phyloP scores from a whole-genome alignment of 352 stramenopile genomes.

The Chrysophaeum taylorii region DNA sequence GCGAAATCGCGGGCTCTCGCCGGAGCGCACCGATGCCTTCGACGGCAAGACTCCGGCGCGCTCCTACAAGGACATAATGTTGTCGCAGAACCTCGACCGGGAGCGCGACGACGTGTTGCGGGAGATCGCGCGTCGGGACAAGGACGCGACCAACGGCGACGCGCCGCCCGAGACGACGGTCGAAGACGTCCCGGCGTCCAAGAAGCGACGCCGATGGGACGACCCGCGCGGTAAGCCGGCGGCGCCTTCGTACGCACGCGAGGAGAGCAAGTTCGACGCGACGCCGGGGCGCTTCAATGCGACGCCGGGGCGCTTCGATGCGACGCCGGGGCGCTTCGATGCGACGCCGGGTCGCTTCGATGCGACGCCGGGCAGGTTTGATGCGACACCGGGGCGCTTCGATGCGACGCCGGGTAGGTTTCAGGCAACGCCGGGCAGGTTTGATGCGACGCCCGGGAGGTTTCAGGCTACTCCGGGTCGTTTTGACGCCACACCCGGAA shows the following conservation, averaged over 20 bases:
- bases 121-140: constrained; percentile 65
- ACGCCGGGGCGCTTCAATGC: constrained; percentile 26
- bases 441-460: constrained; percentile 16
- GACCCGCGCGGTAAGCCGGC: constrained; percentile 40
- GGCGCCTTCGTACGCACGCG: constrained; percentile 18
- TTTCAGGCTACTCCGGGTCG: constrained; percentile 39
- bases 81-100: constrained; percentile 59
- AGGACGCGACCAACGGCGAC: constrained; percentile 36
- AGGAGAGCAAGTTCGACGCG: constrained; percentile 6
- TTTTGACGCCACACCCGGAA: background rate
- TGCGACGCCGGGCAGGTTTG: background rate
- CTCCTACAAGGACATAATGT: constrained; percentile 68
- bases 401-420: background rate
- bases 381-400: constrained; percentile 9
- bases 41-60: constrained; percentile 64
- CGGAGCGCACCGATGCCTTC: constrained; percentile 78
- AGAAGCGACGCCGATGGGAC: constrained; percentile 71
- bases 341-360: constrained; percentile 8
- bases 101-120: constrained; percentile 68
- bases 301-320: constrained; percentile 24
- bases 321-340: background rate
- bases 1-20: constrained; percentile 32
- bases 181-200: constrained; percentile 23
- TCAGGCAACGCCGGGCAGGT: background rate
- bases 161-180: constrained; percentile 7